Evolutionary conservation across 1,139 yeast species (phyloP).

Genomic region (Zygosaccharomyces pseudobailii): DNA sequence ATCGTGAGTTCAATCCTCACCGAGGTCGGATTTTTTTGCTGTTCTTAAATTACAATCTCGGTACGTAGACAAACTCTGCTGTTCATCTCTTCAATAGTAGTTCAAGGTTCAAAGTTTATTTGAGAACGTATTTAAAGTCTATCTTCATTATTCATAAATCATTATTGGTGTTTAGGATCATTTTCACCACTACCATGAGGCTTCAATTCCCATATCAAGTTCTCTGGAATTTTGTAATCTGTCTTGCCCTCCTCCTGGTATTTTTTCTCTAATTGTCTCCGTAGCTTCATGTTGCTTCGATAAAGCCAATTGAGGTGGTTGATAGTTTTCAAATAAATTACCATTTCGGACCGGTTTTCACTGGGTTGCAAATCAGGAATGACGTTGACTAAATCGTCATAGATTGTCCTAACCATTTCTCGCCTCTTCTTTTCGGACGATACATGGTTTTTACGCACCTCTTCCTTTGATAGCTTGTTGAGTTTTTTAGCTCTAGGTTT

Average conservation of each 20-base stretch:
- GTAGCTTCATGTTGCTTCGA: constrained; percentile 23
- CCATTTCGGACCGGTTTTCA: constrained; percentile 40
- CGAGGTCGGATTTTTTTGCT: constrained; percentile 12
- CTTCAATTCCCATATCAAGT: constrained; percentile 17
- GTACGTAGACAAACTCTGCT: no score
- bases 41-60: no score
- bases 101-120: background rate
- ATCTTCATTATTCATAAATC: background rate
- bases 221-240: constrained; percentile 5
- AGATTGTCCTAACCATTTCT: constrained; percentile 38
- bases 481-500: constrained; percentile 20
- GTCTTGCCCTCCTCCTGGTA: constrained; percentile 4
- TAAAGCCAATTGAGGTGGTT: constrained; percentile 31
- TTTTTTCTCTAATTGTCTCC: constrained; percentile 15
- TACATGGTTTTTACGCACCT: constrained; percentile 41
- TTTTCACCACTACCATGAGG: background rate
- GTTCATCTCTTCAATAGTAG: no score
- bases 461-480: constrained; percentile 34
- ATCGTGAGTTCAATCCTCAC: constrained; percentile 21
- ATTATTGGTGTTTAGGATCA: background rate
- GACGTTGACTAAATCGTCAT: constrained; percentile 37
- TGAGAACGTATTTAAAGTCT: background rate
- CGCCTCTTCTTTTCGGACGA: constrained; percentile 41
- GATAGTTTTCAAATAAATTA: constrained; percentile 33
- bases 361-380: constrained; percentile 37